phyloP scores from a whole-genome alignment of 2,329 filamentous ascomycete species.

The Didymella pomorum region DNA sequence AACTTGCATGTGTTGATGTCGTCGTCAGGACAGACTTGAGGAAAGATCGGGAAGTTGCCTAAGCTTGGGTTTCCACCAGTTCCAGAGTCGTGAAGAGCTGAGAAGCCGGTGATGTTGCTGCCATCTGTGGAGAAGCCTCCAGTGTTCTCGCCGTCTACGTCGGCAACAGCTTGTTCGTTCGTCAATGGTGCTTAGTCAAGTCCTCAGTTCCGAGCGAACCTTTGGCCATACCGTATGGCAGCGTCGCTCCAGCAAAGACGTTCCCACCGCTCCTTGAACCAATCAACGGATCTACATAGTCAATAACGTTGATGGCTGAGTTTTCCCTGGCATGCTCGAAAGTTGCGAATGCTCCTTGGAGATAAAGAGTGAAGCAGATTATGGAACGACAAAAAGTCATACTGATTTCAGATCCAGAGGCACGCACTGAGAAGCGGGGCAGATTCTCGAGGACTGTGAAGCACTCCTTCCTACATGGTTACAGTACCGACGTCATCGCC shows the following conservation, averaged over 20 bases:
- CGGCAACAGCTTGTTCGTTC: slow-evolving; percentile 51
- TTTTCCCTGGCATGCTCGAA: background rate
- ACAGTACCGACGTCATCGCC: background rate
- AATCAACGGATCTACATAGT: background rate
- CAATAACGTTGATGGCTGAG: background rate
- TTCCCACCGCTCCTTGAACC: background rate
- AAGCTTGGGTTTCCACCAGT: slow-evolving; percentile 63
- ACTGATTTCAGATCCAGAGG: background rate
- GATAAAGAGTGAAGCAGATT: background rate
- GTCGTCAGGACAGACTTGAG: slow-evolving; percentile 69
- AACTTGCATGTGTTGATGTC: slow-evolving; percentile 44
- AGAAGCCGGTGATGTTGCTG: slow-evolving; percentile 55
- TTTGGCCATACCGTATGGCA: background rate
- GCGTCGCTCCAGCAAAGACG: background rate
- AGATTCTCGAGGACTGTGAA: background rate
- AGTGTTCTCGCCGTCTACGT: slow-evolving; percentile 61
- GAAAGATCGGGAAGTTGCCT: slow-evolving; percentile 77
- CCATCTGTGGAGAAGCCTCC: slow-evolving; percentile 63
- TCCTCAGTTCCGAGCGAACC: background rate
- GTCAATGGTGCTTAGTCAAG: background rate
- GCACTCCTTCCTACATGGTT: background rate
- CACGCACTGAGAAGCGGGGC: background rate
- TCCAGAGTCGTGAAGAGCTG: slow-evolving; percentile 47
- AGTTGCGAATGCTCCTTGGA: background rate
- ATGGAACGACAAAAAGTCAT: background rate